phyloP scores from a whole-genome alignment of 2,329 filamentous ascomycete species.

The Fusarium duplospermum region DNA sequence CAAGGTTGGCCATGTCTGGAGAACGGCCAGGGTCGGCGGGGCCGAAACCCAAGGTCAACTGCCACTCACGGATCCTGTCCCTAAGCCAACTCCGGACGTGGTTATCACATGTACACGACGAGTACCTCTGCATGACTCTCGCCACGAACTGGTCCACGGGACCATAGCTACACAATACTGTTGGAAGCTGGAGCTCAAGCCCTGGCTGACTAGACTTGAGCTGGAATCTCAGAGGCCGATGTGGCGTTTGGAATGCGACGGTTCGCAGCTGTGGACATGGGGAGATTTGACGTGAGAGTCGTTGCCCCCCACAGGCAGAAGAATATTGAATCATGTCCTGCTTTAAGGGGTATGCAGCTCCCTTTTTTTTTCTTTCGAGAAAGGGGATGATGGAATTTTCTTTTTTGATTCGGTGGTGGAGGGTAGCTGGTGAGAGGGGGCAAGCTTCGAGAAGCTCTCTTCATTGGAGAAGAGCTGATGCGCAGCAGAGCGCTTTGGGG shows the following conservation, averaged over 20 bases:
- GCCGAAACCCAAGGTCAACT: conserved; percentile 46
- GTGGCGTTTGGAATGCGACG: conserved; percentile 40
- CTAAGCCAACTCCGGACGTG: conserved; percentile 46
- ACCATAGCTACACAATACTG: conserved; percentile 29
- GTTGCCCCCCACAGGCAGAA: conserved; percentile 14
- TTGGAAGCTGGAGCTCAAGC: conserved; percentile 36
- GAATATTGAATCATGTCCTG: conserved; percentile 24
- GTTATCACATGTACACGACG: conserved; percentile 44
- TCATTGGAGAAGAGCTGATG: conserved; percentile 8
- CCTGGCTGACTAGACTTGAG: conserved; percentile 26
- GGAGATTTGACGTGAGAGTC: conserved; percentile 31
- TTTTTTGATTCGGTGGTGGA: neutral
- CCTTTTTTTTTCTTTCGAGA: neutral
- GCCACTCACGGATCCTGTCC: conserved; percentile 42
- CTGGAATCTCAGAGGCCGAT: conserved; percentile 32
- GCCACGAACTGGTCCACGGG: conserved; percentile 38
- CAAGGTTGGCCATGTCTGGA: conserved; percentile 34
- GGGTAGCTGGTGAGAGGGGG: neutral
- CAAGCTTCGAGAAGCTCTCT: conserved; percentile 6
- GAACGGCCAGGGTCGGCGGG: conserved; percentile 40
- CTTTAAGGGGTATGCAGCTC: conserved; percentile 2
- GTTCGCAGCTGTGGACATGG: conserved; percentile 31
- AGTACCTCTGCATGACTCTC: conserved; percentile 43
- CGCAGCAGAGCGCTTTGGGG: conserved; percentile 2
- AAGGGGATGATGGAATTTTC: neutral